These are phyloP conservation scores for Fraxinus excelsior DNA, from an alignment of 257 asterid species.

Conservation along the genomic window DNA sequence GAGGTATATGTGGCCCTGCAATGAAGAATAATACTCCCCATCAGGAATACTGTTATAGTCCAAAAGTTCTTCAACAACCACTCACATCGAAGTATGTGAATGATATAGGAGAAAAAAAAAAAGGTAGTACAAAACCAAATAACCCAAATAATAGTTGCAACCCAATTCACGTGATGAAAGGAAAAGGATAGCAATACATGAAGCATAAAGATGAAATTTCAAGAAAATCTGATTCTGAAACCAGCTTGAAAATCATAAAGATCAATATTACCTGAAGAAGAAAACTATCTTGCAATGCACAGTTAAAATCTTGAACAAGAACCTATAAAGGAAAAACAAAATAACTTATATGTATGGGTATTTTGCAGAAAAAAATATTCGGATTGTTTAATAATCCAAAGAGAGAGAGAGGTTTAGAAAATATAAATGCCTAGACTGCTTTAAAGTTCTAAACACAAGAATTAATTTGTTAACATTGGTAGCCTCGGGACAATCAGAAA, in stretches of 20 bases:
- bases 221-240: conserved; percentile 3
- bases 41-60: conserved; percentile 5
- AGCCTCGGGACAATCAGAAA: not conserved
- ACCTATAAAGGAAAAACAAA: conserved; percentile 45
- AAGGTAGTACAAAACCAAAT: conserved; percentile 10
- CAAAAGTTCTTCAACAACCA: not conserved
- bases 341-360: conserved; percentile 13
- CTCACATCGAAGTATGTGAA: conserved; percentile 12
- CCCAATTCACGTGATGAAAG: not conserved
- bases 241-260: conserved; percentile 15
- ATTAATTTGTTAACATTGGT: not conserved
- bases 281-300: conserved; percentile 95
- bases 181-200: conserved; percentile 10
- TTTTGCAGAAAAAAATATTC: conserved; percentile 9
- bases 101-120: conserved; percentile 6
- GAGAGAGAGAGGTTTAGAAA: not conserved
- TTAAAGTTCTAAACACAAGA: conserved; percentile 17
- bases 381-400: not conserved
- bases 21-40: conserved; percentile 27
- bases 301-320: conserved; percentile 91
- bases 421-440: conserved; percentile 10
- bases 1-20: conserved; percentile 97
- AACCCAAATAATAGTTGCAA: not conserved
- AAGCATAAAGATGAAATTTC: conserved; percentile 13
- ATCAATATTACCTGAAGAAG: conserved; percentile 75